Percentiles rank a stretch among this genome's conserved stretches.
phyloP scores from a whole-genome alignment of 345 rosid genomes.

The Raphanus raphanistrum region DNA sequence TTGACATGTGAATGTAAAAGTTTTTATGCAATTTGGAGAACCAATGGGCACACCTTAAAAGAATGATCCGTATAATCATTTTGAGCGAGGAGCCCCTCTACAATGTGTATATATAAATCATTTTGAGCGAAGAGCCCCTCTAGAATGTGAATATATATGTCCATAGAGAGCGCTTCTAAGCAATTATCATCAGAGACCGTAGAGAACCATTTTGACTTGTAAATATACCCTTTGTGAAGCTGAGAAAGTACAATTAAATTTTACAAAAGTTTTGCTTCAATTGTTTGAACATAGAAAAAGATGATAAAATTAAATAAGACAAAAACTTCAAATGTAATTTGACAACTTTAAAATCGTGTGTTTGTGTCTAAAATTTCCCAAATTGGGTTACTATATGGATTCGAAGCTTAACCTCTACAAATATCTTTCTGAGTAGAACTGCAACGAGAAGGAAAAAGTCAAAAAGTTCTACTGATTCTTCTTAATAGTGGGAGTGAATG shows the following conservation, averaged over 20 bases:
- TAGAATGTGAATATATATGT: not conserved
- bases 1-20: conserved; percentile 1
- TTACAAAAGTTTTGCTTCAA: not conserved
- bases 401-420: conserved; percentile 8
- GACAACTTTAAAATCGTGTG: not conserved
- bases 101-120: not conserved
- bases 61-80: not conserved
- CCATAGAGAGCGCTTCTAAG: not conserved
- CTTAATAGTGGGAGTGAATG: conserved; percentile 50
- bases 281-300: not conserved
- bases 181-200: not conserved
- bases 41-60: not conserved
- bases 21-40: not conserved
- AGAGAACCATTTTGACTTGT: not conserved
- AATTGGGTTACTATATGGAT: not conserved
- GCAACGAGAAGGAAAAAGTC: not conserved
- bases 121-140: not conserved
- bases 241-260: not conserved
- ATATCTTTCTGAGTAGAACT: not conserved
- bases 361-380: conserved; percentile 2
- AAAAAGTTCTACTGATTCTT: conserved; percentile 58
- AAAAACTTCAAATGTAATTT: not conserved
- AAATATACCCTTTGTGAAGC: not conserved
- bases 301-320: not conserved
- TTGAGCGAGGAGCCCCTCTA: not conserved